Percentiles rank a stretch among this genome's conserved stretches.
Evolutionary conservation across 164 flowering plant genomes (phyloP).

Genomic region (Chloranthus sessilifolius): DNA sequence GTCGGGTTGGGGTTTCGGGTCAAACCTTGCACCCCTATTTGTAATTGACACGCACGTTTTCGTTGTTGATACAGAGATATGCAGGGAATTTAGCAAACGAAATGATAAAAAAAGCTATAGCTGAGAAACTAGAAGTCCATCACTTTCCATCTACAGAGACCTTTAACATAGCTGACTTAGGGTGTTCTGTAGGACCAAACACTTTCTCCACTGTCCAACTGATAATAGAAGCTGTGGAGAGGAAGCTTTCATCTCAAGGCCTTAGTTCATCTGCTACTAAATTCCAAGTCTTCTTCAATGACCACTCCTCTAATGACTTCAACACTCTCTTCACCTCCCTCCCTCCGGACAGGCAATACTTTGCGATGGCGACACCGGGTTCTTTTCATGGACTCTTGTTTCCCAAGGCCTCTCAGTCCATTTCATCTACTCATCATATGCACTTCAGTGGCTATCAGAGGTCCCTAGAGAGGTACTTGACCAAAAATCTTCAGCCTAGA

Average conservation of each 20-base stretch:
- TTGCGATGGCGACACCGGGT: slow-evolving; percentile 18
- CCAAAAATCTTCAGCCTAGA: slow-evolving; percentile 22
- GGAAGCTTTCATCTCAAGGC: neutral
- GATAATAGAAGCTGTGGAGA: slow-evolving; percentile 8
- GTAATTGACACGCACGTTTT: no score
- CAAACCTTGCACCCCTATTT: no score
- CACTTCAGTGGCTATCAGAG: slow-evolving; percentile 20
- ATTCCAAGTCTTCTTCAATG: slow-evolving; percentile 22
- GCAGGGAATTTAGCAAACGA: no score
- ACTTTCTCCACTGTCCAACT: slow-evolving; percentile 12
- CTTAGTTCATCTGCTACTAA: neutral
- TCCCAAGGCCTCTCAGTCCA: slow-evolving; percentile 18
- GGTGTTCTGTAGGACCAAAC: slow-evolving; percentile 24
- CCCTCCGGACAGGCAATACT: slow-evolving; percentile 14
- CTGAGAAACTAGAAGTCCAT: slow-evolving; percentile 6
- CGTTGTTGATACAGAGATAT: no score
- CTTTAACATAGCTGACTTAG: slow-evolving; percentile 14
- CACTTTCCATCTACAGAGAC: neutral
- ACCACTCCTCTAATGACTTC: slow-evolving; percentile 19
- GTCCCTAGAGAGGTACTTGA: slow-evolving; percentile 21
- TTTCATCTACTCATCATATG: slow-evolving; percentile 15
- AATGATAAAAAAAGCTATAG: slow-evolving; percentile 14
- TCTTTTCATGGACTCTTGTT: slow-evolving; percentile 19
- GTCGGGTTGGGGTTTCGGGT: no score
- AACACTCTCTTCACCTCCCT: slow-evolving; percentile 19